A percentile compares a stretch with the other conserved stretches of the same genome.
phyloP scores from a whole-genome alignment of 208 protist species.

The Trichomonas tenax region DNA sequence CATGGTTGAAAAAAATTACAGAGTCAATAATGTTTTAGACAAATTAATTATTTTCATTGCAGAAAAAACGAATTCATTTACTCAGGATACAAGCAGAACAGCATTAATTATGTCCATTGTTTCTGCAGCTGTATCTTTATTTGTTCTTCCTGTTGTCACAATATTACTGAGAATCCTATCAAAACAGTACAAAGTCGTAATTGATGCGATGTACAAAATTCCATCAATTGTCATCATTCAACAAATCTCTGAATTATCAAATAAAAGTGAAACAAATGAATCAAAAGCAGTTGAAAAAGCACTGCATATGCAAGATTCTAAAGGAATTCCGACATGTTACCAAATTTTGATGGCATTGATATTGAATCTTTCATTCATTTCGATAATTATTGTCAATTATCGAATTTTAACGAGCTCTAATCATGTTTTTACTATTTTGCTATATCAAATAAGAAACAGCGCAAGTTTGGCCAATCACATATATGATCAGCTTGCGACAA shows the following conservation, averaged over 20 bases:
- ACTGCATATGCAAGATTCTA: neutral
- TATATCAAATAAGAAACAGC: neutral
- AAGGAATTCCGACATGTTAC: neutral
- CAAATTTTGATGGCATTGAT: neutral
- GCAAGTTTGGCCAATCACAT: neutral
- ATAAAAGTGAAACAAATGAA: neutral
- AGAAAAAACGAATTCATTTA: neutral
- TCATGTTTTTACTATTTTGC: neutral
- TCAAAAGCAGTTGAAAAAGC: neutral
- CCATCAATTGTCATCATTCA: neutral
- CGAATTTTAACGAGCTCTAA: neutral
- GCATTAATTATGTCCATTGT: neutral
- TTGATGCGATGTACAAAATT: neutral
- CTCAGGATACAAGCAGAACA: neutral
- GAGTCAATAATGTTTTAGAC: neutral
- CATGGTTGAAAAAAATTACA: neutral
- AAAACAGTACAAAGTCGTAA: neutral
- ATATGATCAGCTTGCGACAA: neutral
- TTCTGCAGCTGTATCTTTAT: neutral
- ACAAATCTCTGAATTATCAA: neutral
- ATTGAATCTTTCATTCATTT: neutral
- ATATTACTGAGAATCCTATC: neutral
- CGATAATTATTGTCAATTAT: neutral
- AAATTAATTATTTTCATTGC: neutral
- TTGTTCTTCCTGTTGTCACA: neutral